Evolutionary conservation across 371 early-diverging fungal genomes (phyloP), one percentile per base, ranked within the genome.

Genomic region (Entomophthora muscae): DNA sequence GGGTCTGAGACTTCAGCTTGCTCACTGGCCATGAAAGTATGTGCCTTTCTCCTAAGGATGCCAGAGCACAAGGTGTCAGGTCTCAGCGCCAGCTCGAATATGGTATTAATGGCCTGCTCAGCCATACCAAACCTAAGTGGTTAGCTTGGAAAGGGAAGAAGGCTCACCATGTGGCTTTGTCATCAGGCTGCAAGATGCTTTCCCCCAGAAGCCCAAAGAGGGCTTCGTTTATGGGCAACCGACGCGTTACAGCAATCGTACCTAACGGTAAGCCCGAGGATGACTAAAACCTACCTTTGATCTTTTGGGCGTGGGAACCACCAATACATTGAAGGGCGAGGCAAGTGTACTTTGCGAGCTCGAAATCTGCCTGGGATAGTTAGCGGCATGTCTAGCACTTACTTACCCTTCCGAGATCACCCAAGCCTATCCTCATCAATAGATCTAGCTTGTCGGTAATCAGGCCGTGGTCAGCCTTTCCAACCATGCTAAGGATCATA

Each of bases 91-190:
- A 96, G 75, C 13, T 81, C 64, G 67, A 90, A 94, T 22, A 96
- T 85, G 0, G 93, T 81, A 68, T 92, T 93, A 54, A 98, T 73
- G 1, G 88, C 94, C 68, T 94, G 92, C 69, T 96, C 93, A 0
- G 91, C 86, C 24, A 94, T 78, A 23, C 83, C 78, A 73, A 93
- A 93, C 93, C 85, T 84, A 66, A 55, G 42, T 17, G 42, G 42
- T 42, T 42, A 42, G 42, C 5, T 10, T 10, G n/a, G 42, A 5
- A 17, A 10, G 10, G 17, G 5, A 42, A 42, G 42, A 42, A 10
- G 3, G 66, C 57, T 75, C n/a, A 82, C 86, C 91, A 92, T 64
- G 83, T 80, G 26, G 77, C 74, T 23, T 80, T 79, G 12, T 71
- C 70, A 1, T 76, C 78, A 0, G 42, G 42, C 5, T 10, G 42